These are phyloP conservation scores for Lipomyces yamadae DNA, from an alignment of 805 yeast species.

Conservation along the genomic window DNA sequence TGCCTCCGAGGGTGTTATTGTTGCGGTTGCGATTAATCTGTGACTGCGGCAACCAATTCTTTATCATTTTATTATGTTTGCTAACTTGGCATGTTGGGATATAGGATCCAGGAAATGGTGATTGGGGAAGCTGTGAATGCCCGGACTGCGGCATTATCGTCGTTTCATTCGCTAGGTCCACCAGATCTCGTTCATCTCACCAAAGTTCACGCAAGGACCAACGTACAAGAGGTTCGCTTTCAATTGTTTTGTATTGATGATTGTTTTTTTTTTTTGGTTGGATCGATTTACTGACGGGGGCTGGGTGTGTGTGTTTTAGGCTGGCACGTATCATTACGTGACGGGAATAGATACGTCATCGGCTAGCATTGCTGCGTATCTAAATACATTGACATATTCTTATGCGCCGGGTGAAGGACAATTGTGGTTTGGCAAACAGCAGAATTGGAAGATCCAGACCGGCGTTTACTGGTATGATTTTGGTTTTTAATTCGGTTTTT, in stretches of 20 bases:
- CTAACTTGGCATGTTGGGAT: neutral
- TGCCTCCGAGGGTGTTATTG: too few species aligned
- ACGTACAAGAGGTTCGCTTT: slow-evolving; percentile 50
- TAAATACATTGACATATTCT: slow-evolving; percentile 53
- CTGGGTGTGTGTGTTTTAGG: slow-evolving; percentile 9
- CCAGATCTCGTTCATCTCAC: slow-evolving; percentile 68
- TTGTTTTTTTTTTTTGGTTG: slow-evolving; percentile 52
- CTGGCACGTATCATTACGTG: slow-evolving; percentile 59
- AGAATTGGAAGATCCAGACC: slow-evolving; percentile 50
- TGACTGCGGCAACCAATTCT: too few species aligned
- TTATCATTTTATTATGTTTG: neutral
- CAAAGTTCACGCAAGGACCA: slow-evolving; percentile 50
- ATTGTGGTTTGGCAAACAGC: slow-evolving; percentile 71
- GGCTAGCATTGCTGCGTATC: slow-evolving; percentile 61
- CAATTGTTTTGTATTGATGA: too few species aligned
- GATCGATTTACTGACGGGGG: slow-evolving; percentile 43
- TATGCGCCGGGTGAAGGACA: slow-evolving; percentile 58
- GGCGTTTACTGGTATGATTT: slow-evolving; percentile 48
- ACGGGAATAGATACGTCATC: slow-evolving; percentile 59
- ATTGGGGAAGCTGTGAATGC: slow-evolving; percentile 58
- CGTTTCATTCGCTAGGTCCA: slow-evolving; percentile 67
- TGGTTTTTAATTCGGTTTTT: neutral
- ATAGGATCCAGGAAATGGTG: slow-evolving; percentile 53
- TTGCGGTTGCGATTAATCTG: too few species aligned
- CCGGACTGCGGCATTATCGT: slow-evolving; percentile 52